phyloP scores from a whole-genome alignment of 1,284 basidiomycete genomes.

The Fomitopsis schrenkii region DNA sequence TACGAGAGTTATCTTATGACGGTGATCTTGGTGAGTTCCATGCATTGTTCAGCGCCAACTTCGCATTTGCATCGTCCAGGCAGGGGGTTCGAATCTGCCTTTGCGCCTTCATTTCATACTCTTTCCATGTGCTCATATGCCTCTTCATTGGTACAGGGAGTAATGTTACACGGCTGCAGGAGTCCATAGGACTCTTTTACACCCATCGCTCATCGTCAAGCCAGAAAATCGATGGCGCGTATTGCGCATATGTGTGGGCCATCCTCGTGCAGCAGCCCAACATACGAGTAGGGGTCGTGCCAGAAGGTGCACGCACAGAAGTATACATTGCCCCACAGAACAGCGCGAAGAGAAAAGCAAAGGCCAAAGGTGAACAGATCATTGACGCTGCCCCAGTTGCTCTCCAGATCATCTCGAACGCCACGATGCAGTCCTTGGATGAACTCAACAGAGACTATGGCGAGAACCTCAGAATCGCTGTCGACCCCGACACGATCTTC shows the following conservation, averaged over 20 bases:
- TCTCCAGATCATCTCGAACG: conserved; percentile 51
- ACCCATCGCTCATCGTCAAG: conserved; percentile 32
- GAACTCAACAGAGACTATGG: conserved; percentile 54
- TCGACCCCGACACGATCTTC: conserved; percentile 71
- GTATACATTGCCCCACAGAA: conserved; percentile 74
- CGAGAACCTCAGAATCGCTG: conserved; percentile 66
- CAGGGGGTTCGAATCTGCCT: conserved; percentile 33
- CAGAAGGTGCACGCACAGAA: conserved; percentile 51
- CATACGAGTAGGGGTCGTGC: conserved; percentile 65
- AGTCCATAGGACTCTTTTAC: conserved; percentile 69
- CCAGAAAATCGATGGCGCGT: conserved; percentile 71
- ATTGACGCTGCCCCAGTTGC: conserved; percentile 37
- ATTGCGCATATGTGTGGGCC: conserved; percentile 79
- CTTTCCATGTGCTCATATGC: background rate
- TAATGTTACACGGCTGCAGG: conserved; percentile 59
- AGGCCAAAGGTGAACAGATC: conserved; percentile 47
- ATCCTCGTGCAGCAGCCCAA: conserved; percentile 68
- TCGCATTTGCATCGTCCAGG: background rate
- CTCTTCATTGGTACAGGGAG: conserved; percentile 48
- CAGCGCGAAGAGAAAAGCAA: conserved; percentile 59
- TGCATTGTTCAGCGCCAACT: background rate
- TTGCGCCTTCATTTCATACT: background rate
- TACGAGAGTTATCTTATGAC: conserved; percentile 77
- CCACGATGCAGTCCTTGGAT: conserved; percentile 45
- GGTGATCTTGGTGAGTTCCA: conserved; percentile 68